These are phyloP conservation scores for Penicillium simplicissimum DNA, from an alignment of 495 filamentous ascomycete species.

Conservation along the genomic window DNA sequence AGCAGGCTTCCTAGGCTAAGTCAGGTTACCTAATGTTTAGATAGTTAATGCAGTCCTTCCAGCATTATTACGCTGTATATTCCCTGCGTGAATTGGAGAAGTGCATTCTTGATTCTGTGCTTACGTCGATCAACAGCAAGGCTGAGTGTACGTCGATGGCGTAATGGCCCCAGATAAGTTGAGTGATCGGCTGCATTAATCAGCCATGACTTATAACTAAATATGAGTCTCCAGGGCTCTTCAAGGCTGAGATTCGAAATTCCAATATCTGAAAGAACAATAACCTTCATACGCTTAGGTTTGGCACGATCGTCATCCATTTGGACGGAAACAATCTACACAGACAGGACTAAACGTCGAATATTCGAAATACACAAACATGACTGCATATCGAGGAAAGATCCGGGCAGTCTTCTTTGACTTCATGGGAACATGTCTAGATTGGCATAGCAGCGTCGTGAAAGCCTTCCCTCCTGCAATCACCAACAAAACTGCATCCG, in stretches of 20 bases:
- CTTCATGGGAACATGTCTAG: constrained; percentile 48
- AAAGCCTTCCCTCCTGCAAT: constrained; percentile 23
- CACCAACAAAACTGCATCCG: not conserved
- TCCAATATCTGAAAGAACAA: no score
- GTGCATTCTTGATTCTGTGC: not conserved
- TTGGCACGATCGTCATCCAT: no score
- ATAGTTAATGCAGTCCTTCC: no score
- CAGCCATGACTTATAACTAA: not conserved
- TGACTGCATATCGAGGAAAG: constrained; percentile 8
- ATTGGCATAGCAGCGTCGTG: constrained; percentile 41
- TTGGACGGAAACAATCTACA: no score
- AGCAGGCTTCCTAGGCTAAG: no score
- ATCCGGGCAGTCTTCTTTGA: constrained; percentile 45
- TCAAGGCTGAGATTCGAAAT: not conserved
- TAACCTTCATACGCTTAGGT: no score
- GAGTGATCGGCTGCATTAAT: not conserved
- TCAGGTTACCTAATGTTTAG: no score
- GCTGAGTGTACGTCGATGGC: not conserved
- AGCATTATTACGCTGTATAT: no score
- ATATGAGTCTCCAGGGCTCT: not conserved
- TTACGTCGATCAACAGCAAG: not conserved
- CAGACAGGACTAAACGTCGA: not conserved
- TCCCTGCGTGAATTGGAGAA: no score
- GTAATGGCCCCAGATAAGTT: not conserved
- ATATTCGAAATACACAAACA: not conserved